Percentiles rank a stretch among this genome's conserved stretches.
Evolutionary conservation across 192 early-diverging fungal species (phyloP).

Genomic region (Haplosporangium gracile): DNA sequence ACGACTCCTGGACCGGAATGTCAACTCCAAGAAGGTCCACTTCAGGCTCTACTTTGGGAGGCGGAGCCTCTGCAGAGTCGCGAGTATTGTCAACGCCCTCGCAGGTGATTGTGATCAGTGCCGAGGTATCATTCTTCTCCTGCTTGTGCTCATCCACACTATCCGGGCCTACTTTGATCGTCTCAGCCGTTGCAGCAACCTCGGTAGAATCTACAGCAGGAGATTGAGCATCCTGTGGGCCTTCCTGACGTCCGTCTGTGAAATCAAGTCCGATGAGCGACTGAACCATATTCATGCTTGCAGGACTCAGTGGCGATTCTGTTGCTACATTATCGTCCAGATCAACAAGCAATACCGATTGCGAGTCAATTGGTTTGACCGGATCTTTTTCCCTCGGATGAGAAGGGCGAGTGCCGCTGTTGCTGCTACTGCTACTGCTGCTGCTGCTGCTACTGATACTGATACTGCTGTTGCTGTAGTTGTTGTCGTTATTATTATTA

Average conservation of each 20-base stretch:
- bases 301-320: background rate
- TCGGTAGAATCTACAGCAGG: background rate
- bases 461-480: background rate
- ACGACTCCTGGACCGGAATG: background rate
- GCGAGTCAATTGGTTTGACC: background rate
- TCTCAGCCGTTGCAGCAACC: background rate
- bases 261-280: background rate
- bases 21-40: background rate
- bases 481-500: background rate
- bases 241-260: background rate
- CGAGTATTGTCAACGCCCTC: background rate
- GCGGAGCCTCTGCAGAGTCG: background rate
- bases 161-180: background rate
- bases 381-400: background rate
- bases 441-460: background rate
- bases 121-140: background rate
- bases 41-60: background rate
- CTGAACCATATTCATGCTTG: background rate
- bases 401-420: background rate
- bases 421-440: background rate
- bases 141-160: background rate
- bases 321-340: background rate
- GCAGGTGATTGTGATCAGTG: background rate
- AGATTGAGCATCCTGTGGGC: background rate
- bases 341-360: background rate